Evolutionary conservation across 306 rosid species (phyloP).

Genomic region (Hippophae gyantsensis): DNA sequence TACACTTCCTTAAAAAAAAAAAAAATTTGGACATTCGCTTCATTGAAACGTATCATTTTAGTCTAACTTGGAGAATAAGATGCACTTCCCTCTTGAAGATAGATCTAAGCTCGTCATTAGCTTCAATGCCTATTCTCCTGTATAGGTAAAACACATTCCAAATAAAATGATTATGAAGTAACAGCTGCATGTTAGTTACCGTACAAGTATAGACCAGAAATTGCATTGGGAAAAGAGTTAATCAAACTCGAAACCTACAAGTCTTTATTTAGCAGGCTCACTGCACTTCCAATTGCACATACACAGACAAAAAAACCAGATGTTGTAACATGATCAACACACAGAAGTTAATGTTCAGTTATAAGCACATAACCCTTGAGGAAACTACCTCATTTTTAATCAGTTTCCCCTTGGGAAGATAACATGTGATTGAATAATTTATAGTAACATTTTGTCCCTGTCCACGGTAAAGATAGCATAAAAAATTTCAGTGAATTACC

Average conservation of each 20-base stretch:
- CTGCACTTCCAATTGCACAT: too few relatives aligned
- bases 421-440: too few relatives aligned
- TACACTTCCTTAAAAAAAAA: slow-evolving; percentile 20
- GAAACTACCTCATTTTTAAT: too few relatives aligned
- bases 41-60: slow-evolving; percentile 27
- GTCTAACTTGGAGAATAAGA: slow-evolving; percentile 78
- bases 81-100: slow-evolving; percentile 83
- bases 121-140: slow-evolving; percentile 96
- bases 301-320: too few relatives aligned
- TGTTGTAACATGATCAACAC: too few relatives aligned
- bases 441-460: neutral
- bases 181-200: slow-evolving; percentile 1
- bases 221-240: neutral
- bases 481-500: slow-evolving; percentile 33
- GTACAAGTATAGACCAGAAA: neutral
- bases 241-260: too few relatives aligned
- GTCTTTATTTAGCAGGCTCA: too few relatives aligned
- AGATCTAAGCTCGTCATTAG: slow-evolving; percentile 87
- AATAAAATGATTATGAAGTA: neutral
- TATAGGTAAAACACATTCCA: slow-evolving; percentile 11
- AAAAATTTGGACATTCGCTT: slow-evolving; percentile 12
- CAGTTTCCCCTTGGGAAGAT: too few relatives aligned
- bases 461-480: slow-evolving; percentile 3
- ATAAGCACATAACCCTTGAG: too few relatives aligned
- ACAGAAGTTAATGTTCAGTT: too few relatives aligned